Base-by-base conservation (phyloP, 768 basidiomycete species). In the Phaeotremella skinneri region DNA sequence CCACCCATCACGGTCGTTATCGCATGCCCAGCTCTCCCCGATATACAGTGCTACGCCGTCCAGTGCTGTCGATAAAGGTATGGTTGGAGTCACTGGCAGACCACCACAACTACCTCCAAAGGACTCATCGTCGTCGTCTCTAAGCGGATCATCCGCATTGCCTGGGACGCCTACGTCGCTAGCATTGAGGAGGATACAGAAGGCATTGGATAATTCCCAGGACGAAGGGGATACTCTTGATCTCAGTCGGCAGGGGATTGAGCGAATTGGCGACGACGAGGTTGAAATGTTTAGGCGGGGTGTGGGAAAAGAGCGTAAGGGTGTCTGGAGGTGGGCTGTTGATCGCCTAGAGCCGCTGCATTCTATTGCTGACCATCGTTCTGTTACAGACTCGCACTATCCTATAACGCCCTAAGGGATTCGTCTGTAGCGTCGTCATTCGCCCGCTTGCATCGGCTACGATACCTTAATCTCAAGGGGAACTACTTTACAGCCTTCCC, bases 191-290 rank as follows among this genome's bases (percentile, higher is more conserved):
- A 59, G 59, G 50, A 59, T 73, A 17, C 32, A 45, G 6, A 52
- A 61, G 39, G 67, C 69, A 4, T 26, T 70, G 34, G 64, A 55
- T n/a, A 68, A 56, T 49, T 59, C 56, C 13, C 77, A 82, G 5
- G 92, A 97, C 79, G 79, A 81, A 53, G 91, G 91, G 6, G 84
- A 84, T 57, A 94, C 92, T 4, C 80, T 99, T 56, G 85, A 91
- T 72, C 83, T 98, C 49, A 85, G 88, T 59, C 87, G 90, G 76
- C 83, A 87, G 78, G 82, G 82, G 43, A 79, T 97, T 34, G 84
- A 85, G 9, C 86, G 90, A 59, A 83, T 97, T 41, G 85, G 85
- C 7, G 83, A 85, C 63, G 81, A 82, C 42, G 87, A 87, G n/a
- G 87, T 85, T 6, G 83, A 87, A 64, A 85, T 87, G 67, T 83